Evolutionary conservation across 2,329 filamentous ascomycete species (phyloP), one percentile per base, ranked within the genome.

Genomic region (Neonectria faginata): DNA sequence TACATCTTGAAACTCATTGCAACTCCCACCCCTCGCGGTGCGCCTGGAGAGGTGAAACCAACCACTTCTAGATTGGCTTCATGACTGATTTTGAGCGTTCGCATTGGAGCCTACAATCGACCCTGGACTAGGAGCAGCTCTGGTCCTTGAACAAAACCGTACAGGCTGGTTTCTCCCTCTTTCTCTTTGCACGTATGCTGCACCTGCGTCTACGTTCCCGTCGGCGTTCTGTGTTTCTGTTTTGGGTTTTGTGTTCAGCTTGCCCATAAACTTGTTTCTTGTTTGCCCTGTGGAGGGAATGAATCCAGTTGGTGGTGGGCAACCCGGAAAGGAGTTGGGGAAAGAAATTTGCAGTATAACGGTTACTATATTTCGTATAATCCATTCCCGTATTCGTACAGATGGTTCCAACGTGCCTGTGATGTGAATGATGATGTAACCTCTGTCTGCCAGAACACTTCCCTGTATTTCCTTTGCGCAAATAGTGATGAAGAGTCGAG

Each of bases 1-100:
- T 74, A 71, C 70, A 66, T 70, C 53, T 63, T 69, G 69, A 73
- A 67, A 62, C 58, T 62, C 61, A 50, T 56, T 69, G 56, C 72
- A 55, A 70, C 57, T 47, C 60, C 51, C 60, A 47, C 14, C 55
- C 54, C 44, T 18, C 45, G 39, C 59, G 63, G 61, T 56, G 55
- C 53, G 60, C 47, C 47, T 60, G 62, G 65, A 57, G 62, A 66
- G 65, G 70, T 69, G 60, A 67, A 60, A 60, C 60, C 62, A 54
- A 64, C 54, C 39, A 67, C 52, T 65, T 63, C n/a, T 42, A 42
- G 67, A 66, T 63, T 62, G 66, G 63, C 54, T 67, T 67, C 61
- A 63, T 65, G 59, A 62, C 59, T 64, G 62, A 64, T 58, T 44
- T 64, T 56, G 65, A 65, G 62, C 54, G 41, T 56, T 48, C 51